phyloP scores from a whole-genome alignment of 164 flowering plant genomes.

The Liquidambar formosana region DNA sequence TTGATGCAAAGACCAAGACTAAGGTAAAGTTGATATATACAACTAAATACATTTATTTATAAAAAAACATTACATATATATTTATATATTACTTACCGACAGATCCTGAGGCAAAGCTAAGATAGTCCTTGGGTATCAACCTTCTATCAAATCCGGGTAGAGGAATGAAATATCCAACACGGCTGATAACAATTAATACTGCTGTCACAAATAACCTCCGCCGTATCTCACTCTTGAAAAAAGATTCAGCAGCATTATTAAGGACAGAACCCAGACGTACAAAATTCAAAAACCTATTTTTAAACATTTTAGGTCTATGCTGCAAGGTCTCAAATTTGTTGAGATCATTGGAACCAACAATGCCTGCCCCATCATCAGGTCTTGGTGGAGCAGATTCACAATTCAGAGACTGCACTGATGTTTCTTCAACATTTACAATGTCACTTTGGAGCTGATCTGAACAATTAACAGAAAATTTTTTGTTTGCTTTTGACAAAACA shows the following conservation, averaged over 20 bases:
- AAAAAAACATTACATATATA: neutral
- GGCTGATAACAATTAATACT: constrained; percentile 70
- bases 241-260: constrained; percentile 81
- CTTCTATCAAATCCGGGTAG: constrained; percentile 95
- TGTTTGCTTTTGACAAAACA: constrained; percentile 15
- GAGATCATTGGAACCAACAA: constrained; percentile 14
- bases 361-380: constrained; percentile 24
- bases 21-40: neutral
- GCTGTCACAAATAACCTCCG: constrained; percentile 90
- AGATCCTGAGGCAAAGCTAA: constrained; percentile 84
- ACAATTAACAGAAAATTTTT: constrained; percentile 27
- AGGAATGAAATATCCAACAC: constrained; percentile 91
- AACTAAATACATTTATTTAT: neutral
- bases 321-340: constrained; percentile 14
- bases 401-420: constrained; percentile 28
- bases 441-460: constrained; percentile 34
- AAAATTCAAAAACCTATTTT: constrained; percentile 71
- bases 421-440: constrained; percentile 27
- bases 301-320: constrained; percentile 42
- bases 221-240: constrained; percentile 97
- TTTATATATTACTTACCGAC: constrained; percentile 59
- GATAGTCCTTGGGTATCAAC: constrained; percentile 80
- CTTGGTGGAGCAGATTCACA: constrained; percentile 22
- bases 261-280: constrained; percentile 73
- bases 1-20: neutral